Conservation (phyloP, 2,329 filamentous ascomycete genomes). For the Dactylellina cionopaga region DNA sequence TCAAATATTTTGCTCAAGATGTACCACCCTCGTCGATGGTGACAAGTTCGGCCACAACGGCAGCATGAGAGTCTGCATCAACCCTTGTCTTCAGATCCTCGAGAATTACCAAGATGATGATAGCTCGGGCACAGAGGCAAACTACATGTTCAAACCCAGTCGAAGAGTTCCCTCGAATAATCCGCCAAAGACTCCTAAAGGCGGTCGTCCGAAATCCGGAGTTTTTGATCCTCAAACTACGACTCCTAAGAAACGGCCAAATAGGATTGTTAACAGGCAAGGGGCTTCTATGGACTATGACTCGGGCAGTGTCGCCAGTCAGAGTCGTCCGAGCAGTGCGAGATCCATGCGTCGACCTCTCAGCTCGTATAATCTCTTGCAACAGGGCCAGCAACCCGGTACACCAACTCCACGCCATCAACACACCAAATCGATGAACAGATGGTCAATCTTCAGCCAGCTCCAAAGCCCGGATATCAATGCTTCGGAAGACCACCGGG, state of each 20-base stretch:
- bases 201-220: slow-evolving; percentile 32
- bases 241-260: slow-evolving; percentile 38
- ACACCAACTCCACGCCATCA: slow-evolving; percentile 65
- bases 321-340: slow-evolving; percentile 57
- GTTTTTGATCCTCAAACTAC: slow-evolving; percentile 62
- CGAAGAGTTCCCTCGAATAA: slow-evolving; percentile 24
- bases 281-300: slow-evolving; percentile 42
- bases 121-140: slow-evolving; percentile 43
- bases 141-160: slow-evolving; percentile 44
- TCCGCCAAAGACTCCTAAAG: slow-evolving; percentile 42
- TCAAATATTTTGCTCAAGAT: slow-evolving; percentile 98
- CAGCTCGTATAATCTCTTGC: slow-evolving; percentile 59
- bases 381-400: slow-evolving; percentile 45
- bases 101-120: slow-evolving; percentile 72
- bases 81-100: slow-evolving; percentile 84
- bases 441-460: slow-evolving; percentile 78
- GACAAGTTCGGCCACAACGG: slow-evolving; percentile 86
- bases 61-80: slow-evolving; percentile 87
- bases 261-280: slow-evolving; percentile 36
- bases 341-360: slow-evolving; percentile 59
- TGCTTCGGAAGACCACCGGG: slow-evolving; percentile 78
- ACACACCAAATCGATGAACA: slow-evolving; percentile 75
- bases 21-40: slow-evolving; percentile 89
- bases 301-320: slow-evolving; percentile 21
- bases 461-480: slow-evolving; percentile 75